These are phyloP conservation scores for Chondrostereum purpureum DNA, from an alignment of 1,284 basidiomycete genomes.

Conservation along the genomic window DNA sequence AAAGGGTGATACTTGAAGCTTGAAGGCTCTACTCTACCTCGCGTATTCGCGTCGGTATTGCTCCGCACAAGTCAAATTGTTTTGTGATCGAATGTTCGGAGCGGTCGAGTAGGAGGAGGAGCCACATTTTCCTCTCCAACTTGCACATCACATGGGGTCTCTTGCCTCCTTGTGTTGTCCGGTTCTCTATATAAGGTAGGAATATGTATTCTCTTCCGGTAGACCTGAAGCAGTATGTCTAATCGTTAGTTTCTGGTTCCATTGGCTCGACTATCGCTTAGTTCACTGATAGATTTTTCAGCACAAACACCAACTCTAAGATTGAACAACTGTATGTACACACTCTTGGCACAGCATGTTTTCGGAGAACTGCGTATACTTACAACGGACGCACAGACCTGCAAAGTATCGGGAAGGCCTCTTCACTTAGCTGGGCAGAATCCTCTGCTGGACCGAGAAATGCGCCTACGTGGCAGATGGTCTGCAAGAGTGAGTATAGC, in stretches of 20 bases:
- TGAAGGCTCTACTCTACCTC: not conserved
- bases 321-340: constrained; percentile 3
- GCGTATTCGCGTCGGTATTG: no score
- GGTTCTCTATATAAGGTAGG: no score
- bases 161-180: no score
- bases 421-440: constrained; percentile 51
- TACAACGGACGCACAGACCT: constrained; percentile 37
- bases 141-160: no score
- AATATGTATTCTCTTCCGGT: no score
- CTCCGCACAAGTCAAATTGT: no score
- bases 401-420: constrained; percentile 33
- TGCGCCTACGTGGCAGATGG: constrained; percentile 44
- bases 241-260: not conserved
- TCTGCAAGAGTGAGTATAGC: constrained; percentile 47
- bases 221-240: constrained; percentile 6
- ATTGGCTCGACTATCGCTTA: not conserved
- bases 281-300: no score
- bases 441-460: constrained; percentile 38
- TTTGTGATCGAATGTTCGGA: no score
- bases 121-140: no score
- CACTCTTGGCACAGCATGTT: constrained; percentile 31
- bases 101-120: no score
- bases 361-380: constrained; percentile 8
- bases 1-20: no score
- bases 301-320: constrained; percentile 19